Base-by-base conservation (phyloP, 2,329 filamentous ascomycete species). In the Alternaria arbusti region DNA sequence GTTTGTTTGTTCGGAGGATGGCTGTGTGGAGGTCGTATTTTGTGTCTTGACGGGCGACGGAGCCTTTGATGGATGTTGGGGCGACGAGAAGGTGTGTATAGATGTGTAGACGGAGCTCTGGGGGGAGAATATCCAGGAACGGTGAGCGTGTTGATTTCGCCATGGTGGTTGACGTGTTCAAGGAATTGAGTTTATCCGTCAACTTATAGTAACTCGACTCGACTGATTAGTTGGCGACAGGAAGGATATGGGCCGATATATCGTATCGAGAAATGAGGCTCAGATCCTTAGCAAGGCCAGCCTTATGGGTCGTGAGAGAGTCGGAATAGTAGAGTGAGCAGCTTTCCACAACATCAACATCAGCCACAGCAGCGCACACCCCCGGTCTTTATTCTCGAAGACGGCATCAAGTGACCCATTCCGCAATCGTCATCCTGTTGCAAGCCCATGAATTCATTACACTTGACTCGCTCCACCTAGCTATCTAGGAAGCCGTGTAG, bases 1-100 rank as follows among this genome's bases (percentile, higher is more conserved):
- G 76, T 52, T 76, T 78, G 68, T 76, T 82, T 22, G 71, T 72
- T 15, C 78, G 71, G 3, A 83, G 74, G 49, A 84, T 76, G 32
- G 68, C 67, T 6, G 81, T 77, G 28, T 77, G 72, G 4, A 76
- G 68, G n/a, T 69, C 65, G 65, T 79, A 79, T 59, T 68, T 67
- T 46, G 71, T 62, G 25, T 50, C 61, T n/a, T 63, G 63, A 6
- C 72, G 68, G 4, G 70, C 68, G 7, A 61, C 47, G 17, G 54
- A 49, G 36, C 76, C 74, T 57, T 69, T 67, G 23, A 79, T 46
- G 4, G 74, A 69, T 5, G 56, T 11, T 1, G 61, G 32, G 2
- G 67, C 45, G 23, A 74, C 65, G 45, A 78, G 66, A 28, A 79
- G 70, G 57, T 74, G 52, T 15, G 72, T 67, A 62, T 79, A 79